phyloP scores from a whole-genome alignment of 495 filamentous ascomycete genomes.

The Penicillium coffeae region DNA sequence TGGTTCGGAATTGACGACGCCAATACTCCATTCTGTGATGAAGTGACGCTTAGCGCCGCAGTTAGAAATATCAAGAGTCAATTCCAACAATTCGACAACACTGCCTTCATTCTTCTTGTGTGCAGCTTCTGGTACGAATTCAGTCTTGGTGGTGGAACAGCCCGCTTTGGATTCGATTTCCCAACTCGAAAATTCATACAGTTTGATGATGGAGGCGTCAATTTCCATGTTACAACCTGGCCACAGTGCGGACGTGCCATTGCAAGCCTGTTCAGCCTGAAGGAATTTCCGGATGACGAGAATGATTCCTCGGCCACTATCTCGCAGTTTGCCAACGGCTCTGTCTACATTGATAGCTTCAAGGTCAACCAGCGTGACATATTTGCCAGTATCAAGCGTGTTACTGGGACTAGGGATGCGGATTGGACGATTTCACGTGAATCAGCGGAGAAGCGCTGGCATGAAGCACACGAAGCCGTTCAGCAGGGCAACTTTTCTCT shows the following conservation, averaged over 20 bases:
- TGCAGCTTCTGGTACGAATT: constrained; percentile 57
- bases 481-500: constrained; percentile 32
- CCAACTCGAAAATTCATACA: constrained; percentile 29
- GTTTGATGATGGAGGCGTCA: constrained; percentile 46
- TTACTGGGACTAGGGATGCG: constrained; percentile 44
- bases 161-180: constrained; percentile 46
- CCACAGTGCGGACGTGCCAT: constrained; percentile 43
- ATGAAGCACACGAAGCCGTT: constrained; percentile 36
- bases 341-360: constrained; percentile 45
- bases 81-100: too few relatives aligned
- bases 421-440: constrained; percentile 57
- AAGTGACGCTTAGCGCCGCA: too few relatives aligned
- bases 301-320: constrained; percentile 18
- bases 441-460: constrained; percentile 36
- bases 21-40: too few relatives aligned
- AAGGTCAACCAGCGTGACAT: constrained; percentile 49
- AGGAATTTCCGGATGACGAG: constrained; percentile 41
- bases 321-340: constrained; percentile 33
- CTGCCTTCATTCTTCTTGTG: too few relatives aligned
- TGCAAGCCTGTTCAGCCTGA: constrained; percentile 40
- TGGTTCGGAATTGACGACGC: too few relatives aligned
- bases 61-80: too few relatives aligned
- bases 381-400: constrained; percentile 48
- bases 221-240: constrained; percentile 38
- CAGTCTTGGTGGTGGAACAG: constrained; percentile 31